phyloP scores from a whole-genome alignment of 257 asterid species.

The Primulina huaijiensis region DNA sequence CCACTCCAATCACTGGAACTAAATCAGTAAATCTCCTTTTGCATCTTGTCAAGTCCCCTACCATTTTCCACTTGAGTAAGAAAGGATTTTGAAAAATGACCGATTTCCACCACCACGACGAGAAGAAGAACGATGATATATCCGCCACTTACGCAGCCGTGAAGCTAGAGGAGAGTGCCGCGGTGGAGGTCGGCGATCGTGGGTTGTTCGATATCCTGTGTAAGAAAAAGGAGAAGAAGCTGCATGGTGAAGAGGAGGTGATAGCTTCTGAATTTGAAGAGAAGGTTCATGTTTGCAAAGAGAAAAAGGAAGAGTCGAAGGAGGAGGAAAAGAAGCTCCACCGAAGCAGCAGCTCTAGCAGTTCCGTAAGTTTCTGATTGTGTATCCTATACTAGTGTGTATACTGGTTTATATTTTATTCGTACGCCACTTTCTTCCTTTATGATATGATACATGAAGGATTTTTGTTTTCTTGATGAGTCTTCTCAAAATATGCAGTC shows the following conservation, averaged over 20 bases:
- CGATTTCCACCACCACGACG: constrained; percentile 21
- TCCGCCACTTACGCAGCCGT: constrained; percentile 12
- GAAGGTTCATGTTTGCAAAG: constrained; percentile 47
- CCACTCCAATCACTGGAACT: no score
- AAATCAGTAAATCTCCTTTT: no score
- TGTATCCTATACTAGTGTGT: not conserved
- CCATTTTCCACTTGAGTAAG: no score
- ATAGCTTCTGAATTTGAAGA: constrained; percentile 48
- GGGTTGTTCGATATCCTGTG: constrained; percentile 57
- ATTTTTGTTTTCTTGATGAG: not conserved
- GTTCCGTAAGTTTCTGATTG: constrained; percentile 59
- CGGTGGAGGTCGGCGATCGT: constrained; percentile 48
- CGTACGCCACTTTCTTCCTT: no score
- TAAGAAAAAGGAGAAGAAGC: constrained; percentile 50
- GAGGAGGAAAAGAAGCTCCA: constrained; percentile 42
- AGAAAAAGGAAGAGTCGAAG: constrained; percentile 20
- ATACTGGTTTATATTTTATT: no score
- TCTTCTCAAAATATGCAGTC: constrained; percentile 52
- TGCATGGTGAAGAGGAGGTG: constrained; percentile 37
- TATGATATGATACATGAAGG: not conserved
- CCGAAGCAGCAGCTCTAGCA: constrained; percentile 57
- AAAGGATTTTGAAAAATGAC: constrained; percentile 39
- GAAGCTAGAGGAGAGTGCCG: constrained; percentile 30
- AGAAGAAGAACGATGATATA: constrained; percentile 31
- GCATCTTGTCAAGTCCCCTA: no score